phyloP scores from a whole-genome alignment of 345 rosid genomes.

The Euclidium syriacum region DNA sequence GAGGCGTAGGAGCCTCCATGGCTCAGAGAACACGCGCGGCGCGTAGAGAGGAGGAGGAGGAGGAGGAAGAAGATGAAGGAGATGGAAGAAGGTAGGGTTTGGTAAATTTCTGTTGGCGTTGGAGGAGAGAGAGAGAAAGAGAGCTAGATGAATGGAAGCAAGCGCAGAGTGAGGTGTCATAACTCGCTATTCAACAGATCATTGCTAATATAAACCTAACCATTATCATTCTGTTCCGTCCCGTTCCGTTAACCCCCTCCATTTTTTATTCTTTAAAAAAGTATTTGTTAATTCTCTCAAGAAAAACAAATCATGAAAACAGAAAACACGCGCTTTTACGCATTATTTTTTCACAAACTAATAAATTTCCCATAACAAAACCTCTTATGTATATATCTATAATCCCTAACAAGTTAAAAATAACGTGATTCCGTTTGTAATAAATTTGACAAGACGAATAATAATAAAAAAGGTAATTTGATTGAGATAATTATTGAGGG shows the following conservation, averaged over 20 bases:
- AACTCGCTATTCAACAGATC: neutral
- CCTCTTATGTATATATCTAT: too few relatives aligned
- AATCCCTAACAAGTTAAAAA: neutral
- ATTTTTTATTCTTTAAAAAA: neutral
- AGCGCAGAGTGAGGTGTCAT: constrained; percentile 30
- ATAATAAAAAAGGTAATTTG: neutral
- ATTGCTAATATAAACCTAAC: constrained; percentile 25
- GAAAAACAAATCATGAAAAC: neutral
- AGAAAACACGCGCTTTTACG: neutral
- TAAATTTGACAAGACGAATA: neutral
- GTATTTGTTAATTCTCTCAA: neutral
- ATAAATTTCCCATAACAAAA: too few relatives aligned
- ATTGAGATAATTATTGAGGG: constrained; percentile 14
- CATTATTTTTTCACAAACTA: too few relatives aligned
- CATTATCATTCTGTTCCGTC: constrained; percentile 5
- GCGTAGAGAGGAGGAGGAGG: neutral
- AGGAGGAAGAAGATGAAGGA: neutral
- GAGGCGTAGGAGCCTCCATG: constrained; percentile 37
- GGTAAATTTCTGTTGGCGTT: neutral
- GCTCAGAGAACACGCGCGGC: constrained; percentile 21
- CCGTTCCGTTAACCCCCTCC: neutral
- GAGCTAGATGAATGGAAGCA: constrained; percentile 12
- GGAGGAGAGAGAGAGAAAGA: constrained; percentile 7
- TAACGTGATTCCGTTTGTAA: neutral
- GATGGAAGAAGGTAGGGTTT: constrained; percentile 12